Conservation (phyloP, 345 rosid species). For the Bruguiera sexangula region DNA sequence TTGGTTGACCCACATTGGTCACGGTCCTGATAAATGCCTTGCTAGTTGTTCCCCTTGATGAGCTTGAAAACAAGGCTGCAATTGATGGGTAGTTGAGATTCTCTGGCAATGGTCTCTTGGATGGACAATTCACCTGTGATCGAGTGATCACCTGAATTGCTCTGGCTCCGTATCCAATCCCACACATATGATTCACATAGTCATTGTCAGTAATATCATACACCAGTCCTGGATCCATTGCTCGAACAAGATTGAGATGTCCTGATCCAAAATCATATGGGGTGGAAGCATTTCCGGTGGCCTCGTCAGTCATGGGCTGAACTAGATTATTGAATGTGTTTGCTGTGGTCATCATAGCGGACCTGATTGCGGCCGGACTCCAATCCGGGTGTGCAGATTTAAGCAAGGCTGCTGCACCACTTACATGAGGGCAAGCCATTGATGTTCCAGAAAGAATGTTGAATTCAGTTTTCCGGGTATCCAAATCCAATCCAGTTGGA, state of each 20-base stretch:
- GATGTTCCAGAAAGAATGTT: conserved; percentile 83
- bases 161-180: conserved; percentile 60
- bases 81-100: conserved; percentile 81
- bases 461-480: conserved; percentile 60
- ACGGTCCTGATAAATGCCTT: conserved; percentile 52
- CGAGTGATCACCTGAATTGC: conserved; percentile 70
- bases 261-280: conserved; percentile 73
- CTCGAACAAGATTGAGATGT: conserved; percentile 60
- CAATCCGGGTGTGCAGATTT: conserved; percentile 77
- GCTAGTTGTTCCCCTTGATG: conserved; percentile 33
- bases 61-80: conserved; percentile 53
- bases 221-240: conserved; percentile 75
- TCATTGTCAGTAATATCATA: conserved; percentile 62
- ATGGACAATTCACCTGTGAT: conserved; percentile 48
- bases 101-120: conserved; percentile 53
- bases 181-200: conserved; percentile 66
- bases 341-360: conserved; percentile 86
- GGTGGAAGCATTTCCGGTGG: conserved; percentile 56
- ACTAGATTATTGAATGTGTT: conserved; percentile 55
- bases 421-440: conserved; percentile 81
- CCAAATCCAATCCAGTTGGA: conserved; percentile 65
- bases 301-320: conserved; percentile 63
- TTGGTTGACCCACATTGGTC: conserved; percentile 61
- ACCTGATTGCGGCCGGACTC: conserved; percentile 70
- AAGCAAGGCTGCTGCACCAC: conserved; percentile 80